phyloP scores from a whole-genome alignment of 2,329 filamentous ascomycete species.

The Penicillium brevicompactum region DNA sequence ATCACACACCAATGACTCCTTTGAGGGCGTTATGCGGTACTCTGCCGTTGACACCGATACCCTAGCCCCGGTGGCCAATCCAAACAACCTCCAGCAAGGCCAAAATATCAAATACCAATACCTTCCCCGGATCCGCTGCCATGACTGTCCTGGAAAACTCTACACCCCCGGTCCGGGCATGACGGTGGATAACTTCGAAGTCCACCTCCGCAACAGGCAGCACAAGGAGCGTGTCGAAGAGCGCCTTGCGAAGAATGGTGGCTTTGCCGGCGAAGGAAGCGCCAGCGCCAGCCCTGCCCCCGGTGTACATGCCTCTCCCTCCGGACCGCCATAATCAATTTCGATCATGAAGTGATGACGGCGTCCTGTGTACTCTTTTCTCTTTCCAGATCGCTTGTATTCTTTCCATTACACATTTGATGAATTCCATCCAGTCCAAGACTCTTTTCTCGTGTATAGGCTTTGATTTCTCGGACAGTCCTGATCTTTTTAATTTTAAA shows the following conservation, averaged over 20 bases:
- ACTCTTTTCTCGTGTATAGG: conserved; percentile 19
- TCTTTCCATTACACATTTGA: conserved; percentile 15
- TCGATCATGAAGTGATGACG: conserved; percentile 23
- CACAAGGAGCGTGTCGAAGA: conserved; percentile 73
- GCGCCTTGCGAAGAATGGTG: conserved; percentile 39
- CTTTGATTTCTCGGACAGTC: conserved; percentile 7
- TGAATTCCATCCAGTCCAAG: conserved; percentile 6
- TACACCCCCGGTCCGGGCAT: conserved; percentile 87
- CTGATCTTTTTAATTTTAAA: conserved; percentile 11
- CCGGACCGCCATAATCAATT: conserved; percentile 18
- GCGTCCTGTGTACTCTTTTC: conserved; percentile 15
- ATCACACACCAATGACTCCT: conserved; percentile 75
- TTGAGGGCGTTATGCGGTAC: conserved; percentile 91
- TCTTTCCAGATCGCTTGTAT: conserved; percentile 18
- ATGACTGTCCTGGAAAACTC: conserved; percentile 89
- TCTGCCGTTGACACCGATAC: conserved; percentile 75
- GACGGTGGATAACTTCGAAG: conserved; percentile 87
- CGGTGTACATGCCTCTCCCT: conserved; percentile 10
- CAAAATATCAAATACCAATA: conserved; percentile 74
- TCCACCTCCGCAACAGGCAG: conserved; percentile 81
- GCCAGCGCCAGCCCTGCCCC: conserved; percentile 19
- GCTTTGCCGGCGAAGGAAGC: conserved; percentile 12
- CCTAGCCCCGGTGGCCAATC: conserved; percentile 61
- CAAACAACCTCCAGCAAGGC: conserved; percentile 56
- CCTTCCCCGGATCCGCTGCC: conserved; percentile 85